Evolutionary conservation across 768 basidiomycete species (phyloP), one percentile per base, ranked within the genome.

Genomic region (Suillus cothurnatus): DNA sequence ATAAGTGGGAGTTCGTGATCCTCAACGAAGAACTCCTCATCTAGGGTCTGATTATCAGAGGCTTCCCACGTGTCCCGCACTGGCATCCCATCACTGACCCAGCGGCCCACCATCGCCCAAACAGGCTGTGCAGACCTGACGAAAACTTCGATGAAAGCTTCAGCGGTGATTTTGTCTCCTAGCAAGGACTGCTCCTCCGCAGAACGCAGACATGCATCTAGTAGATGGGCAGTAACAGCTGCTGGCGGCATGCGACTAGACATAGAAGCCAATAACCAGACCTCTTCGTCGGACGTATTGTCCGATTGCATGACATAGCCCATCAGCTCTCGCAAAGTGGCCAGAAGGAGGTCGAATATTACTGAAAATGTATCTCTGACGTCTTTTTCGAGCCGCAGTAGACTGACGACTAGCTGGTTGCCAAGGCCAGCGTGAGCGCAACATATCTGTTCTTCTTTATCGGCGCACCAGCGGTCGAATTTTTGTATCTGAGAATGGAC

Each of bases 21-120:
- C 71, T 91, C 89, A 55, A 95, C 86, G 75, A 94, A 94, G 76
- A 93, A 93, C 70, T 95, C 93, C 14, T 89, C 88, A 23, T 89
- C 87, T 1, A 89, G 78, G 50, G 66, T 61, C 61, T 55, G 70
- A 43, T 56, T 64, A 21, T 68, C 68, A 31, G 67, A 60, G 19
- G 63, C 49, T 34, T 74, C 70, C 74, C 64, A 80, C 70, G 64
- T 77, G 63, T 53, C 79, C 74, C 64, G 81, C 12, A 83, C 71
- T 5, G 86, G 86, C 87, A 91, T 91, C 0, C 93, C 93, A 68
- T 89, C 82, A 56, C 80, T 82, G 61, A 94, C 75, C 93, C 93
- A 95, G 63, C 79, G 79, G 32, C 86, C 85, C 3, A 90, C 80
- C 87, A 90, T 90, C 7, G 69, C 71, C 93, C 93, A 95, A 9